A percentile compares a stretch with the other conserved stretches of the same genome.
Evolutionary conservation across 2,329 filamentous ascomycete genomes (phyloP).

Genomic region (Aspergillus latus): DNA sequence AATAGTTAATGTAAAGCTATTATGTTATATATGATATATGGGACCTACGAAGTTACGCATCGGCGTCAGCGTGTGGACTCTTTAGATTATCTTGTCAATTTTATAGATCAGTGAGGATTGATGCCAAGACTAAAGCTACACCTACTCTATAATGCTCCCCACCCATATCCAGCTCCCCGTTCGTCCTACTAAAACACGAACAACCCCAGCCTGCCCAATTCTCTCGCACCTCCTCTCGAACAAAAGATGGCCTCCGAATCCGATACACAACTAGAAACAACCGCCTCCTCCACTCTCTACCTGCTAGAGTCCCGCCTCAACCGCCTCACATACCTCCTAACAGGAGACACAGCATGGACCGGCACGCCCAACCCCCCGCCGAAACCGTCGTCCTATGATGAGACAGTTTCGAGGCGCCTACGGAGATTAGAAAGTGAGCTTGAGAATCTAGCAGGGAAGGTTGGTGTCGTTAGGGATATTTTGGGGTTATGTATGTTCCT

Average conservation of each 20-base stretch:
- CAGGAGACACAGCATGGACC: constrained; percentile 42
- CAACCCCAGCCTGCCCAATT: not conserved
- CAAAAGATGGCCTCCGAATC: constrained; percentile 25
- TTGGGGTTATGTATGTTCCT: constrained; percentile 40
- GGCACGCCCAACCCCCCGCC: constrained; percentile 36
- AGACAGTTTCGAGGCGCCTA: constrained; percentile 43
- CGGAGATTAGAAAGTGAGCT: constrained; percentile 40
- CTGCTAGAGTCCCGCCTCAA: constrained; percentile 47
- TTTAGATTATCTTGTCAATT: no score
- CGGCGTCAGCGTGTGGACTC: not conserved
- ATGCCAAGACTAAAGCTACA: not conserved
- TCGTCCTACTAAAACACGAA: not conserved
- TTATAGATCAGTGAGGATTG: not conserved
- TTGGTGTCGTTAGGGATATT: constrained; percentile 43
- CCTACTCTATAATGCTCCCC: not conserved
- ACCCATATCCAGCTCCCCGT: not conserved
- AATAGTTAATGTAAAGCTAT: not conserved
- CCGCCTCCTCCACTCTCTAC: constrained; percentile 43
- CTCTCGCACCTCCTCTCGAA: no score
- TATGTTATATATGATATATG: not conserved
- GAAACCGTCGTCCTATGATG: constrained; percentile 37
- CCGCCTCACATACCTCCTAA: constrained; percentile 47
- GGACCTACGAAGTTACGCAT: not conserved
- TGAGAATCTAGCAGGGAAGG: constrained; percentile 37
- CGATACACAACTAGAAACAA: constrained; percentile 33